Conservation (phyloP, 768 basidiomycete genomes). For the Tulasnella sp. region DNA sequence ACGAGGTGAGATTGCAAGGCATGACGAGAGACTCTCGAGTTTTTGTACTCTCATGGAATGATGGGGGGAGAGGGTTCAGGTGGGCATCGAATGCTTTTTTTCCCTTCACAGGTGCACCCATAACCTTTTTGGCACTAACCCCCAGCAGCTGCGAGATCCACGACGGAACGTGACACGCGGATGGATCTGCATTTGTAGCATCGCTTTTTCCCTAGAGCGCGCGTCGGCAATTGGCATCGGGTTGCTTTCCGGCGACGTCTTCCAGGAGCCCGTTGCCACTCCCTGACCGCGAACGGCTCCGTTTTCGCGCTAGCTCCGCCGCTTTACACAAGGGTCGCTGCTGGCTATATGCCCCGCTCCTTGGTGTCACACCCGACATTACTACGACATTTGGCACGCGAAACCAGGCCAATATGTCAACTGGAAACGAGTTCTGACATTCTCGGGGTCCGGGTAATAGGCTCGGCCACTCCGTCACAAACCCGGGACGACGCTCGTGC, state of each 20-base stretch:
- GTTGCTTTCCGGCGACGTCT: background rate
- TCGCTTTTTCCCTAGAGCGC: background rate
- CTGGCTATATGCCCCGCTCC: background rate
- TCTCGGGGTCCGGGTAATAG: background rate
- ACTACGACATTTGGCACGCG: background rate
- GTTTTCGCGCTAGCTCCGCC: background rate
- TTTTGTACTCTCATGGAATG: background rate
- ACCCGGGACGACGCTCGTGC: background rate
- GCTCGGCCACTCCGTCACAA: background rate
- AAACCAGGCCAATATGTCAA: background rate
- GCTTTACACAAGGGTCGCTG: background rate
- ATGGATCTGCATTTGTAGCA: background rate
- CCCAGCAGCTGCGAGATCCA: background rate
- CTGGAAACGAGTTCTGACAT: background rate
- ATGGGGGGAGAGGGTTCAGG: background rate
- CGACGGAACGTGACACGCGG: background rate
- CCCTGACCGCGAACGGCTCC: background rate
- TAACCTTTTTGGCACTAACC: background rate
- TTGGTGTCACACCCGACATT: background rate
- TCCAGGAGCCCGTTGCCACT: background rate
- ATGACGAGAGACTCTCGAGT: background rate
- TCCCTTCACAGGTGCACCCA: background rate
- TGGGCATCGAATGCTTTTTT: background rate
- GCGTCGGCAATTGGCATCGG: background rate
- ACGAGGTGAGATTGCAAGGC: background rate